Base-by-base conservation (phyloP, 1,139 yeast genomes). In the Geotrichum klebahnii region DNA sequence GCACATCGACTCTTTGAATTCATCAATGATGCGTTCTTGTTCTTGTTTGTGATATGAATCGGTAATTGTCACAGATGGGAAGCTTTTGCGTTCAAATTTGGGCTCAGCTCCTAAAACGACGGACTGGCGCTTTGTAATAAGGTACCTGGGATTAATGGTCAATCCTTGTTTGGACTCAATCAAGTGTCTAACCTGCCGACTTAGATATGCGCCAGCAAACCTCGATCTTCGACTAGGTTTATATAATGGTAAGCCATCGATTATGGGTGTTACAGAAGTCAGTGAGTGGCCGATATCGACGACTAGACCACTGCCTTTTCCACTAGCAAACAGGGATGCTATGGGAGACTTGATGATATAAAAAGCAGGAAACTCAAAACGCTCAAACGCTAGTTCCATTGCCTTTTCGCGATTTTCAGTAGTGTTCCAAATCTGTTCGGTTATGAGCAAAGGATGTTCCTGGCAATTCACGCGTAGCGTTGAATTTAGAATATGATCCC, bases 211-310 rank as follows among this genome's bases (percentile, higher is more conserved):
- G 2, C 76, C 76, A 1, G 75, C 75, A 46, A 55, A 53, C 10
- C 59, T 58, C 23, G 70, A 59, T 16, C 65, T 56, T 12, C 62
- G 51, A 33, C 63, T 57, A 1, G 66, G 59, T 51, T 85, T 64
- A 78, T 84, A 58, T 53, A 92, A 73, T 41, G 94, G 86, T 64
- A 92, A 78, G 3, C 98, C 98, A 68, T 92, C 99, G 48, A 90
- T 79, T 2, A 92, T 94, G 0, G 99, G 97, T 1, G 96, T 85
- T 1, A 85, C 95, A 50, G 92, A 81, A 14, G 82, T 76, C 1
- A 84, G 72, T 59, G 85, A 90, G 61, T 89, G 95, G 2, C 99
- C 98, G 39, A 90, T 71, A 67, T 94, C 97, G 37, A 94, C 95
- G 31, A 94, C 94, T 48, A 92, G 72, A 62, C 97, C 95, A 39